Base-by-base conservation (phyloP, 495 filamentous ascomycete species). In the Neurospora sp. region DNA sequence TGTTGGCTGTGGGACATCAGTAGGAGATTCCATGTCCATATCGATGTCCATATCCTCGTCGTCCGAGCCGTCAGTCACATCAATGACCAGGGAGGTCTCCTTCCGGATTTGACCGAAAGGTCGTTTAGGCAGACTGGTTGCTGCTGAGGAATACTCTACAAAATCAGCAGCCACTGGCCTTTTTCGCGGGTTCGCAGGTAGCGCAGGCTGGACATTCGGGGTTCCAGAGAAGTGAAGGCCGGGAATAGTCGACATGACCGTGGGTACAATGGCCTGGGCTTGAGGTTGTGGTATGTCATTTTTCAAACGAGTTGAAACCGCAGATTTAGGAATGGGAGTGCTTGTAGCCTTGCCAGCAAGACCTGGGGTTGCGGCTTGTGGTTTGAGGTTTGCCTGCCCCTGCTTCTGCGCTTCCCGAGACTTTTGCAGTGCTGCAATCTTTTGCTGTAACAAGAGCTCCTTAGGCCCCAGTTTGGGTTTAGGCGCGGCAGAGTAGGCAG, bases 151-250 rank as follows among this genome's bases (percentile, higher is more conserved):
- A 73, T 89, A 88, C 59, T 85, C 85, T 70, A 90, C 89, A 74
- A 97, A 94, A 77, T 97, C 94, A 16, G 92, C 87, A 42, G 94
- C 94, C 59, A 92, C 91, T n/a, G 92, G 93, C 27, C 94, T 90
- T 80, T 97, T 97, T 22, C 91, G 87, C 44, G 76, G 74, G 40
- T 61, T 77, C 31, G 72, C 18, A 8, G 71, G 14, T 27, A 39
- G 59, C 9, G 41, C 61, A 4, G 71, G 70, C 35, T 75, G 72
- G 22, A 44, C 10, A 31, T 65, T 59, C 4, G 75, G 20, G 4
- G 53, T 65, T 31, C 53, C 53, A 65, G 77, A 72, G 3, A 73
- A 31, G 4, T 41, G 31, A 38, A 76, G 70, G 22, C 74, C 73
- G 20, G 74, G 75, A 5, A 77, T 69, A 10, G 69, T 69, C 3